A percentile compares a stretch with the other conserved stretches of the same genome.
These are phyloP conservation scores for Epichloe baconii DNA, from an alignment of 2,329 filamentous ascomycete species.

Conservation along the genomic window DNA sequence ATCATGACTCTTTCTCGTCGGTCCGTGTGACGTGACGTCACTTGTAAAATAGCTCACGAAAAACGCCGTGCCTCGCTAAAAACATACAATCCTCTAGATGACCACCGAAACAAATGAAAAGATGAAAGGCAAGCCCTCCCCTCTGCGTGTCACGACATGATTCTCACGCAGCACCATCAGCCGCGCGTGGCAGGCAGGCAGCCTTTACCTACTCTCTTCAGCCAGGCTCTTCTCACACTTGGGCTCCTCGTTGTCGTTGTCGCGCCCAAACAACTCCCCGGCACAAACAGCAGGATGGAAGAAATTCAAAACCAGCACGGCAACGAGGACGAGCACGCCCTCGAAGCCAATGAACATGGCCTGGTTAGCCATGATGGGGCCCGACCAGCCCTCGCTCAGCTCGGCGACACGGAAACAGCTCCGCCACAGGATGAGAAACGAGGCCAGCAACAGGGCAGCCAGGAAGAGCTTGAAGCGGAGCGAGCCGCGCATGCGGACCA, in stretches of 20 bases:
- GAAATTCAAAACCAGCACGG: constrained; percentile 30
- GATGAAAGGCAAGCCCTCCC: neutral
- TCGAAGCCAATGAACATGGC: constrained; percentile 45
- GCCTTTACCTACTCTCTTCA: neutral
- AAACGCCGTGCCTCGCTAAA: neutral
- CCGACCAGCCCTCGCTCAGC: constrained; percentile 49
- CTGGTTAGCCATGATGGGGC: constrained; percentile 42
- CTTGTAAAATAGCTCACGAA: neutral
- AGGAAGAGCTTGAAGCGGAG: constrained; percentile 40
- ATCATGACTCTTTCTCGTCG: neutral
- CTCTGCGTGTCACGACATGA: neutral
- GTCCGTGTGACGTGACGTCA: too few relatives aligned
- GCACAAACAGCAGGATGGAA: constrained; percentile 19
- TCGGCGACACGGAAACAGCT: constrained; percentile 55
- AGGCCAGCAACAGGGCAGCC: constrained; percentile 39
- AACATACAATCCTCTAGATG: neutral
- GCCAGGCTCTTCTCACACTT: neutral
- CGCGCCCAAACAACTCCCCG: constrained; percentile 14
- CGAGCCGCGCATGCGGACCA: constrained; percentile 25
- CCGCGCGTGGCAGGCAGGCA: neutral
- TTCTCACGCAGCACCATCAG: neutral
- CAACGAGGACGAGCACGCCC: constrained; percentile 37
- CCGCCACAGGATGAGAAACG: constrained; percentile 50
- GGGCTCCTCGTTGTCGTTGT: constrained; percentile 10
- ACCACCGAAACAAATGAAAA: neutral